Base-by-base conservation (phyloP, 192 early-diverging fungal species). In the Lunasporangiospora selenospora region DNA sequence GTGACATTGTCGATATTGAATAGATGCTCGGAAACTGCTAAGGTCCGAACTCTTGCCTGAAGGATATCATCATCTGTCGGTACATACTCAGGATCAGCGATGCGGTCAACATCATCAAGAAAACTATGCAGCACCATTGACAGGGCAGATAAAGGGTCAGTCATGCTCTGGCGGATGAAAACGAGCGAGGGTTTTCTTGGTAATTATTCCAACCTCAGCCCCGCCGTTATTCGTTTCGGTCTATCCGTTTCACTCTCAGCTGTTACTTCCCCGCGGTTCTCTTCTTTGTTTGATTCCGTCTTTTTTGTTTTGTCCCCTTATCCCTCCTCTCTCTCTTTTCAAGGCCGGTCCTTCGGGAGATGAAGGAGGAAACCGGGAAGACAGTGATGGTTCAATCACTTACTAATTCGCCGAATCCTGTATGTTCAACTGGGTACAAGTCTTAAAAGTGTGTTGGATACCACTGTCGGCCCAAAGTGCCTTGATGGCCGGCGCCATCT, bases 61-160 rank as follows among this genome's bases (percentile, higher is more conserved):
- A 92, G 65, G 39, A 92, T 91, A 69, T 92, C 90, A 32, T 84
- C 77, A 47, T 88, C 85, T 26, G 82, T 84, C 5, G 90, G 90
- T 10, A 75, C 24, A 61, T 87, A 92, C 10, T 79, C 67, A 32
- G 60, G 50, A 6, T 66, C 34, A 13, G 80, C 75, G 12, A 89
- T 45, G 27, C 88, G 80, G 15, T 62, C 80, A 16, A 88, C 50
- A 18, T 69, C 58, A 61, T 80, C 80, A 48, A 85, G 45, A 49
- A 85, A 85, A 26, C 83, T 85, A 30, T 16, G 23, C 27, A 56
- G 29, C 23, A 47, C 23, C 16, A 11, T 47, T 27, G 16, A 8
- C 29, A 46, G 15, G 29, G 45, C 10, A 47, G 23, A 7, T 15
- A 46, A 13, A 46, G 23, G 15, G 29, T 8, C 6, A 21, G 6